A percentile compares a stretch with the other conserved stretches of the same genome.
phyloP scores from a whole-genome alignment of 352 stramenopile genomes.

The Pythium sukuiense region DNA sequence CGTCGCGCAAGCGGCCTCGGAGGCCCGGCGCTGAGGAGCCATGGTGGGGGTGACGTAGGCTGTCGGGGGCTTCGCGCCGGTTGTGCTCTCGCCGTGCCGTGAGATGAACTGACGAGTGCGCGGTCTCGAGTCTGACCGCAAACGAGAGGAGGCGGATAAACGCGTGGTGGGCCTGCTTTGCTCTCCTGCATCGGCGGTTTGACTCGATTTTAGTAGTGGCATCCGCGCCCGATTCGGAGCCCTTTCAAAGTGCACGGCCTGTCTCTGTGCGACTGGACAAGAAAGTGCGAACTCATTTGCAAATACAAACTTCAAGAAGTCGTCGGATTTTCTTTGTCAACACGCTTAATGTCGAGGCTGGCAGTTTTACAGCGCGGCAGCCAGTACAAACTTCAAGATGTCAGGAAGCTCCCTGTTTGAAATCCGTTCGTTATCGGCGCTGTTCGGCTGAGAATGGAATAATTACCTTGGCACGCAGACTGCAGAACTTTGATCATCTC shows the following conservation, averaged over 20 bases:
- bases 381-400: not conserved
- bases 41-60: not conserved
- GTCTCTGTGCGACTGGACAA: not conserved
- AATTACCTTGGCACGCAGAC: no score
- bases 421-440: no score
- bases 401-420: no score
- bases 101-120: not conserved
- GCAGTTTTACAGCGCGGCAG: not conserved
- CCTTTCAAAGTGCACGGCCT: not conserved
- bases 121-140: not conserved
- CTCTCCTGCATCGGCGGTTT: not conserved
- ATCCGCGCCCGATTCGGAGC: not conserved
- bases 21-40: not conserved
- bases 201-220: constrained; percentile 2
- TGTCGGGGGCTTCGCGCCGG: not conserved
- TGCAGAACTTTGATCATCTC: no score
- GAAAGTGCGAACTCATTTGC: not conserved
- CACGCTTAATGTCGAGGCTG: not conserved
- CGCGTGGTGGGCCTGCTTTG: not conserved
- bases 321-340: not conserved
- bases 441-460: no score
- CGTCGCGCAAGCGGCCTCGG: not conserved
- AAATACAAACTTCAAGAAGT: constrained; percentile 6
- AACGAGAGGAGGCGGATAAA: not conserved
- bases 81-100: not conserved